Conservation (phyloP, 192 early-diverging fungal genomes). For the Fimicolochytrium jonesii region DNA sequence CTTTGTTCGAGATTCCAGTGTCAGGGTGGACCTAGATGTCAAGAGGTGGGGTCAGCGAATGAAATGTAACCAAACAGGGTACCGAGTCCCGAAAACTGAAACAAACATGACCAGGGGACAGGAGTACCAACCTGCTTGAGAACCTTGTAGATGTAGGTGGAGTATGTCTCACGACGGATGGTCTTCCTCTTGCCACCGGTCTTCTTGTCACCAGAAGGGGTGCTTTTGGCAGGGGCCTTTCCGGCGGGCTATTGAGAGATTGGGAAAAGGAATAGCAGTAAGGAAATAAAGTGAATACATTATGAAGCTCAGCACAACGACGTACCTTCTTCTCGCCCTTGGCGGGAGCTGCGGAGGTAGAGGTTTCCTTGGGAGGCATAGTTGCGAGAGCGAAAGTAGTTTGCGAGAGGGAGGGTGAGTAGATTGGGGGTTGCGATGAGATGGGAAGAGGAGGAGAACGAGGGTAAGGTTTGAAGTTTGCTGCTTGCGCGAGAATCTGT, state of each 20-base stretch:
- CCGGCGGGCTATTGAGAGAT: slow-evolving; percentile 23
- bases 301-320: neutral
- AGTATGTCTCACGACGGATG: slow-evolving; percentile 83
- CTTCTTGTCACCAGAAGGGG: slow-evolving; percentile 54
- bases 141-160: slow-evolving; percentile 94
- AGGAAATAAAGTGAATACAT: neutral
- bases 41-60: too few relatives aligned
- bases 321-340: slow-evolving; percentile 31
- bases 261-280: neutral
- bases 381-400: too few relatives aligned
- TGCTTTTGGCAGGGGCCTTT: slow-evolving; percentile 64
- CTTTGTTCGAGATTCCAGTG: slow-evolving; percentile 95
- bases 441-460: too few relatives aligned
- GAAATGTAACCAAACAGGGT: too few relatives aligned
- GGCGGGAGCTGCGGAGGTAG: slow-evolving; percentile 11
- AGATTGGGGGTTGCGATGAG: too few relatives aligned
- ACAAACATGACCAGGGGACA: neutral
- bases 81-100: neutral
- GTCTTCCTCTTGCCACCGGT: slow-evolving; percentile 47
- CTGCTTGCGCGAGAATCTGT: too few relatives aligned
- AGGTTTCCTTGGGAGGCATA: slow-evolving; percentile 51
- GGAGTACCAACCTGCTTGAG: slow-evolving; percentile 68
- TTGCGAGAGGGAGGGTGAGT: too few relatives aligned
- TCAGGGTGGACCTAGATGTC: slow-evolving; percentile 73
- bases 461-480: too few relatives aligned